A percentile compares a stretch with the other conserved stretches of the same genome.
Conservation (phyloP, 2,329 filamentous ascomycete species). For the Aspergillus hiratsukae region DNA sequence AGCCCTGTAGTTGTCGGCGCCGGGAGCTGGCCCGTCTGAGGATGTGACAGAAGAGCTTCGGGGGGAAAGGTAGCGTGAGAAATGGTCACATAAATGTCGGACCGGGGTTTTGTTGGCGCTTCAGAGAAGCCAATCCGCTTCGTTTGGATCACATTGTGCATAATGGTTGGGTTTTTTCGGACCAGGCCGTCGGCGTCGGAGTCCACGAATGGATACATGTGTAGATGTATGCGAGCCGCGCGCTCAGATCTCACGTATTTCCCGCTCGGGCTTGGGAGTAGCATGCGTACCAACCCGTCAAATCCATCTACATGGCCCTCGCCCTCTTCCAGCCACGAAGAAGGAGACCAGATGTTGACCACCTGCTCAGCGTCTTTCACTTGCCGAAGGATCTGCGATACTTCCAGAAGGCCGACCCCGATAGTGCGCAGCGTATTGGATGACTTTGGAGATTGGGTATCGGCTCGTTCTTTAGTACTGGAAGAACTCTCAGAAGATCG, state of each 20-base stretch:
- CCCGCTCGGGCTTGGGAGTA: conserved; percentile 70
- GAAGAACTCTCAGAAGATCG: conserved; percentile 30
- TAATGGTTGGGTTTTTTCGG: conserved; percentile 78
- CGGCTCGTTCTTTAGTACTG: conserved; percentile 22
- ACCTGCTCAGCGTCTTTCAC: conserved; percentile 69
- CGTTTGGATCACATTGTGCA: conserved; percentile 76
- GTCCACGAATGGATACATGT: conserved; percentile 71
- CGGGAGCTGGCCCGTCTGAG: conserved; percentile 75
- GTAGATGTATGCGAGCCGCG: conserved; percentile 73
- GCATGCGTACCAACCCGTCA: conserved; percentile 66
- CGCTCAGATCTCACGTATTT: conserved; percentile 68
- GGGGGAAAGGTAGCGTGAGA: conserved; percentile 72
- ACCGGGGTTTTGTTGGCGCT: conserved; percentile 79
- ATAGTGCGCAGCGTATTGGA: conserved; percentile 59
- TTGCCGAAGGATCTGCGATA: conserved; percentile 70
- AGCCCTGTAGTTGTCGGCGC: conserved; percentile 62
- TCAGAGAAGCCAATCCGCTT: conserved; percentile 91
- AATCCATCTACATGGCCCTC: conserved; percentile 62
- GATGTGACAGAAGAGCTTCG: conserved; percentile 59
- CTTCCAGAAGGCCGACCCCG: conserved; percentile 70
- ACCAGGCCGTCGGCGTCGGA: conserved; percentile 76
- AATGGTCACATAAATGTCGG: conserved; percentile 91
- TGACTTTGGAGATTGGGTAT: conserved; percentile 29
- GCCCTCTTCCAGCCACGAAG: conserved; percentile 52
- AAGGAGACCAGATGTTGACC: conserved; percentile 70